phyloP scores from a whole-genome alignment of 352 stramenopile genomes.

The Globisporangium viniferum region DNA sequence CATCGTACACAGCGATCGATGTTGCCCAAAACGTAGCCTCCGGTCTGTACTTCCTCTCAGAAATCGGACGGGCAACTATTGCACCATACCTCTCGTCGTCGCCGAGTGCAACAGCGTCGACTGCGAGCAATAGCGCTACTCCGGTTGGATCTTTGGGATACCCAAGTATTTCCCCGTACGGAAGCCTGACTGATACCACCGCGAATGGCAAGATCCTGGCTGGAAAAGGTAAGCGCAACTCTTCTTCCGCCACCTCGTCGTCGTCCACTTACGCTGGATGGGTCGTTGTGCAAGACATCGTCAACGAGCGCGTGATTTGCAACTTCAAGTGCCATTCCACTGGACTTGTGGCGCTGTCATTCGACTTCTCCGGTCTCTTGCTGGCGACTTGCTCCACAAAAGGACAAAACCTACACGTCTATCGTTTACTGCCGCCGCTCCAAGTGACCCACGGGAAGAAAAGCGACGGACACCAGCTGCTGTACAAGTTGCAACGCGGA shows the following conservation, averaged over 20 bases:
- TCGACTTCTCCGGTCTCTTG: conserved; percentile 74
- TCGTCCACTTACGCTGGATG: conserved; percentile 43
- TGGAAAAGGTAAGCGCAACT: conserved; percentile 16
- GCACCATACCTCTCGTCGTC: conserved; percentile 73
- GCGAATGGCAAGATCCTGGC: conserved; percentile 5
- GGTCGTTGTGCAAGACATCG: conserved; percentile 66
- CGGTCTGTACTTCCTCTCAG: conserved; percentile 80
- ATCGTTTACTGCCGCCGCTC: conserved; percentile 64
- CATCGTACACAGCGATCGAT: conserved; percentile 66
- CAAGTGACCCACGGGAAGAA: conserved; percentile 18
- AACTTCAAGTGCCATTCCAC: conserved; percentile 79
- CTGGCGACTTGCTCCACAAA: conserved; percentile 80
- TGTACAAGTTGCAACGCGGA: conserved; percentile 86
- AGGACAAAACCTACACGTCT: conserved; percentile 85
- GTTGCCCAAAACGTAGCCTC: conserved; percentile 87
- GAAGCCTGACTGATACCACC: conserved; percentile 7
- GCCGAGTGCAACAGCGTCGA: conserved; percentile 27
- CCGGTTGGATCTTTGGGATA: conserved; percentile 20
- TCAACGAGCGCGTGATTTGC: conserved; percentile 56
- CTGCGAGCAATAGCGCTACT: conserved; percentile 15
- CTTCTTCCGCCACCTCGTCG: conserved; percentile 1
- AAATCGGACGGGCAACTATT: conserved; percentile 63
- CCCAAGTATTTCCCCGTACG: conserved; percentile 15
- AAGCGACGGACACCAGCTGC: conserved; percentile 35
- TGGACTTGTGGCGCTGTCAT: conserved; percentile 64